Base-by-base conservation (phyloP, 2,329 filamentous ascomycete species). In the Cercospora zeae-maydis region DNA sequence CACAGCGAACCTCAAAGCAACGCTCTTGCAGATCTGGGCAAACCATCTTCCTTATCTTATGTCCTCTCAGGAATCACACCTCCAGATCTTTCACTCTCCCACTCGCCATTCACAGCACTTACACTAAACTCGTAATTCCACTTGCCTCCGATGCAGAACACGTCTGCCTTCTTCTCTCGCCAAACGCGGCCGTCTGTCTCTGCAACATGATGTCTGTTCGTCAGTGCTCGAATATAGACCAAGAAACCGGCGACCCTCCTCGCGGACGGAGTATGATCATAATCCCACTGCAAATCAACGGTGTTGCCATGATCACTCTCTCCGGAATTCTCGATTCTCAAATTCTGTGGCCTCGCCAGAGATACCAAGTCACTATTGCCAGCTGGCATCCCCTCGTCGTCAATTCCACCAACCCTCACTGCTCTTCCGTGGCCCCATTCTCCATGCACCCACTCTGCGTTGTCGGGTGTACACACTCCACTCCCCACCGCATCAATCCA, bases 51-150 rank as follows among this genome's bases (percentile, higher is more conserved):
- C 14, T 27, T 42, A 9, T 6, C 14, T 37, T 54, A 42, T 4
- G 9, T 30, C 14, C 19, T 49, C 14, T 33, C 37, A 9, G 61
- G 61, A 27, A 63, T 54, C 16, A 63, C 34, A 13, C 57, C 61
- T 31, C 57, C 58, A 30, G 36, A 56, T 31, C 61, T 60, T 14
- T 63, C 49, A 34, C 56, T 59, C 36, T 63, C 61, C 42, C 33
- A 47, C 16, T 57, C 42, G 6, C 61, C 61, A 59, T 63, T 63
- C 10, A 63, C 34, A 4, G 61, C 61, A 33, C 55, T 59, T 8
- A 63, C 58, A 16, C 36, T 49, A 24, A 63, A 60, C 34, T 63
- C 62, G 37, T 57, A 60, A 13, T 60, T 37, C 62, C 62, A 63
- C 27, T 42, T 49, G 24, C 47, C 34, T 27, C 61, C 49, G 11